Evolutionary conservation across 2,329 filamentous ascomycete genomes (phyloP), one percentile per base, ranked within the genome.

Genomic region (Aspergillus vadensis): DNA sequence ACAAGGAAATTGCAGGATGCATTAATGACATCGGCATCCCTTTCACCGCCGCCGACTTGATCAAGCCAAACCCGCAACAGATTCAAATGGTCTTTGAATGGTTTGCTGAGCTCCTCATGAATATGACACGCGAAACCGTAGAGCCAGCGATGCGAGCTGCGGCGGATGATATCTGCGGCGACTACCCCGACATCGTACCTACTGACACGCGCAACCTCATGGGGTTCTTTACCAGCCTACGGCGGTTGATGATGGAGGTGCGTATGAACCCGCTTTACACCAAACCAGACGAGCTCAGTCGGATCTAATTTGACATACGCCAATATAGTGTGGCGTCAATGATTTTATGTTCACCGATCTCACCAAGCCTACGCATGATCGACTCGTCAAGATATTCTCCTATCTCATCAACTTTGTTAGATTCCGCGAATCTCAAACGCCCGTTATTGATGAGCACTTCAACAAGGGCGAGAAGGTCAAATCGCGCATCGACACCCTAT

Each of bases 331-430:
- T 74, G 92, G 92, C 50, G 91, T 99, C 68, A 89, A 88, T 63
- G 95, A 99, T 77, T 97, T 99, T 71, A 92, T 90, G 38, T 97
- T 98, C 78, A 88, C 88, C 62, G 95, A 99, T 75, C 82, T 99
- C 5, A 94, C 96, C 74, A 90, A 90, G 74, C 95, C 95, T 15
- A 96, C 92, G 1, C 91, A 96, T 73, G 90, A 91, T 60, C 90
- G 95, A 48, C 85, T 98, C 14, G 90, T 94, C 71, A 96, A 95
- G 80, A 96, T 98, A 71, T 95, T 99, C 75, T 96, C 91, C 66
- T 97, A 97, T 77, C 86, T 98, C 65, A 99, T 99, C 82, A 99
- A 99, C 79, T 99, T 99, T 77, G 93, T 98, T 67, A 88, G 95
- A 56, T 99, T 98, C 79, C 90, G 95, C 69, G 93, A 97, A 79